Evolutionary conservation across 768 basidiomycete genomes (phyloP).

Genomic region (Russula virescens): DNA sequence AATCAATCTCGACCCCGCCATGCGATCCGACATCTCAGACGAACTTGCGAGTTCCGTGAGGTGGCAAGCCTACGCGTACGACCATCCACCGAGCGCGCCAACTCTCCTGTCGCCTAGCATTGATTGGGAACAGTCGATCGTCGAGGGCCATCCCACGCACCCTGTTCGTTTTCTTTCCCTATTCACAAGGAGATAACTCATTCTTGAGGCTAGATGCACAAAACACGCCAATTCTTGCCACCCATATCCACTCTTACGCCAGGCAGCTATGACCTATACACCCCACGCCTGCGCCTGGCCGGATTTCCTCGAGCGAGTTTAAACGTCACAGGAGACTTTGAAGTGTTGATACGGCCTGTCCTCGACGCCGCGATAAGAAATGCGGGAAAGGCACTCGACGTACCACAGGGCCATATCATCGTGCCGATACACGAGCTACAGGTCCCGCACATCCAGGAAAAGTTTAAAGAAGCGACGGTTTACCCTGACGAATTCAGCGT

Average conservation of each 20-base stretch:
- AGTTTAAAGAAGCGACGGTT: constrained; percentile 42
- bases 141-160: constrained; percentile 57
- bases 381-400: constrained; percentile 34
- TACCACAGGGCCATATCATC: constrained; percentile 36
- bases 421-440: constrained; percentile 56
- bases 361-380: constrained; percentile 35
- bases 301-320: constrained; percentile 40
- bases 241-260: too few relatives aligned
- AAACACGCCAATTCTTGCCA: constrained; percentile 46
- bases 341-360: constrained; percentile 38
- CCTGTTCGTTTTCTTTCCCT: constrained; percentile 35
- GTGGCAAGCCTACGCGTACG: constrained; percentile 51
- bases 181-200: background rate
- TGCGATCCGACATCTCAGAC: constrained; percentile 39
- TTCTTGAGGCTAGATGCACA: constrained; percentile 44
- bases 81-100: constrained; percentile 43
- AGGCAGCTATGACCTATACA: too few relatives aligned
- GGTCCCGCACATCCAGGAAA: constrained; percentile 42
- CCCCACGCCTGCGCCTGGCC: constrained; percentile 45
- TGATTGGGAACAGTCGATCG: constrained; percentile 56
- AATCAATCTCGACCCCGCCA: constrained; percentile 32
- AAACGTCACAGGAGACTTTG: constrained; percentile 48
- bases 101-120: constrained; percentile 44
- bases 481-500: constrained; percentile 40
- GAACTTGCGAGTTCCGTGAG: constrained; percentile 47